These are phyloP conservation scores for Golubevia sp. DNA, from an alignment of 1,284 basidiomycete species.

Conservation along the genomic window DNA sequence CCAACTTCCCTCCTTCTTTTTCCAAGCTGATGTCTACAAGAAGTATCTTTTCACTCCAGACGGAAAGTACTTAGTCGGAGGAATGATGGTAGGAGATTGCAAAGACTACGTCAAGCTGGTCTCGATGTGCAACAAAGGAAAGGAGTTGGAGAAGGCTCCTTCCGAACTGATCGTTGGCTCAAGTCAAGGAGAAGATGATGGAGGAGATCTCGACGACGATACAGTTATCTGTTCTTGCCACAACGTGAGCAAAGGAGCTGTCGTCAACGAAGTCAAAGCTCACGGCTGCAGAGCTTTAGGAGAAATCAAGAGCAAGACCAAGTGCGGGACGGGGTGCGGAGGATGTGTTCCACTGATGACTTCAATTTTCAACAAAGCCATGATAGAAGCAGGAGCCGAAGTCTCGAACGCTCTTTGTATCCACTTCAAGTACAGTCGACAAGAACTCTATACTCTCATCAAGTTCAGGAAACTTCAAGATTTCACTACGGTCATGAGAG, in stretches of 20 bases:
- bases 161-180: slow-evolving; percentile 73
- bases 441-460: slow-evolving; percentile 73
- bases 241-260: slow-evolving; percentile 72
- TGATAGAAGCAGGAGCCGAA: slow-evolving; percentile 72
- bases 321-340: slow-evolving; percentile 74
- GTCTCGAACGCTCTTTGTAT: slow-evolving; percentile 71
- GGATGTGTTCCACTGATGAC: slow-evolving; percentile 72
- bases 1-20: too few relatives aligned
- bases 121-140: slow-evolving; percentile 75
- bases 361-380: slow-evolving; percentile 70
- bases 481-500: slow-evolving; percentile 69
- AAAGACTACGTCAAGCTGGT: slow-evolving; percentile 75
- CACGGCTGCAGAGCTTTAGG: slow-evolving; percentile 67
- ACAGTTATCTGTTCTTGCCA: slow-evolving; percentile 75
- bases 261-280: slow-evolving; percentile 67
- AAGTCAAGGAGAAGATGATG: slow-evolving; percentile 68
- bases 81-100: slow-evolving; percentile 80
- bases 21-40: slow-evolving; percentile 72
- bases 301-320: slow-evolving; percentile 72
- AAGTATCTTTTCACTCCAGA: slow-evolving; percentile 79
- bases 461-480: slow-evolving; percentile 72
- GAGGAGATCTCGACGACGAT: slow-evolving; percentile 73
- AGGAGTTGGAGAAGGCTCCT: slow-evolving; percentile 71
- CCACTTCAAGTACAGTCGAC: slow-evolving; percentile 73
- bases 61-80: slow-evolving; percentile 75